Percentiles rank a stretch among this genome's conserved stretches.
These are phyloP conservation scores for Coniella lustricola DNA, from an alignment of 2,329 filamentous ascomycete genomes.

Conservation along the genomic window DNA sequence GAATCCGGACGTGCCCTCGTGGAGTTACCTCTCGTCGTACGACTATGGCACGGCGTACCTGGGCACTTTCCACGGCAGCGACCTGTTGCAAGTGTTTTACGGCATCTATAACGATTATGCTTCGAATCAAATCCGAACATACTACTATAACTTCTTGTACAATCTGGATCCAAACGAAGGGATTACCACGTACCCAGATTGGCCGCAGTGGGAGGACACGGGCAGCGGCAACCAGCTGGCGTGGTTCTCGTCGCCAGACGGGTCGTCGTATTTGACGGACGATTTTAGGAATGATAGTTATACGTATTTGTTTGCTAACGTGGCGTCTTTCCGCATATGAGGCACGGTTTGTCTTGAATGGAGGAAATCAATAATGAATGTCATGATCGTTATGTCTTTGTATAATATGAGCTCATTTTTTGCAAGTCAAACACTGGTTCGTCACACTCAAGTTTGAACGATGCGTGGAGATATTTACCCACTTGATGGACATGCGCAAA, in stretches of 20 bases:
- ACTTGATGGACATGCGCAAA: too few relatives aligned
- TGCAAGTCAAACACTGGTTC: too few relatives aligned
- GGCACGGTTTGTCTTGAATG: too few relatives aligned
- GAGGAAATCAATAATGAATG: too few relatives aligned
- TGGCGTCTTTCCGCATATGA: conserved; percentile 12
- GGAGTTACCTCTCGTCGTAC: conserved; percentile 72
- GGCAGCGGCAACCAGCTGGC: conserved; percentile 38
- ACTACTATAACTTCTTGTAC: conserved; percentile 68
- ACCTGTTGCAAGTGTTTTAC: conserved; percentile 63
- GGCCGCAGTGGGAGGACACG: conserved; percentile 35
- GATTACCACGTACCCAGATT: conserved; percentile 29
- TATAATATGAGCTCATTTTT: too few relatives aligned
- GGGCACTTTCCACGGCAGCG: conserved; percentile 69
- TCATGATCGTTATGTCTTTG: too few relatives aligned
- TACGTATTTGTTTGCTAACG: conserved; percentile 19
- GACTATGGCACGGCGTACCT: conserved; percentile 63
- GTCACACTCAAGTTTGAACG: too few relatives aligned
- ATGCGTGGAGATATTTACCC: too few relatives aligned
- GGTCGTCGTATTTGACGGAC: conserved; percentile 25
- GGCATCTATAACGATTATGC: conserved; percentile 58
- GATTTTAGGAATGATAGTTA: conserved; percentile 29
- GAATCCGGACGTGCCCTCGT: conserved; percentile 54
- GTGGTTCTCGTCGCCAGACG: conserved; percentile 31
- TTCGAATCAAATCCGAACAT: conserved; percentile 52
- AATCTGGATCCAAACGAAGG: conserved; percentile 62